phyloP scores from a whole-genome alignment of 179 eudicot species.

The Beta lomatogona region DNA sequence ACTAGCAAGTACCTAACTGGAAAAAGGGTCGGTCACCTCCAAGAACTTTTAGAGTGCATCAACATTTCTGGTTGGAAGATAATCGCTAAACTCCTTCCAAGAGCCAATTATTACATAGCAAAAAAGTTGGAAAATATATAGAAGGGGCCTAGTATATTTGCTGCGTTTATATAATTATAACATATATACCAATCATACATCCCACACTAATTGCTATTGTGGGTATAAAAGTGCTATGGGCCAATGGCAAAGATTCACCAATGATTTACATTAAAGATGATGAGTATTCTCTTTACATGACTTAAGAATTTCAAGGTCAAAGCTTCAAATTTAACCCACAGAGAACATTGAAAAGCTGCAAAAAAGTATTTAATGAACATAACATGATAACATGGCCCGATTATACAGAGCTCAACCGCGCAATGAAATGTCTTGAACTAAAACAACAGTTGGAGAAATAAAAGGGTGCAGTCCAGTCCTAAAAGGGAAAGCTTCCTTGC shows the following conservation, averaged over 20 bases:
- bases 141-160: too few species aligned
- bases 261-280: background rate
- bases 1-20: background rate
- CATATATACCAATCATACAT: background rate
- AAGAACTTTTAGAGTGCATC: background rate
- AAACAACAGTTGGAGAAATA: too few species aligned
- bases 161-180: background rate
- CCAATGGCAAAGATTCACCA: background rate
- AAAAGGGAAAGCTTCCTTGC: too few species aligned
- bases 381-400: background rate
- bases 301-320: too few species aligned
- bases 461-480: too few species aligned
- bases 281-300: too few species aligned
- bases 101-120: background rate
- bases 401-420: background rate
- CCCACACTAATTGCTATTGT: background rate
- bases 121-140: too few species aligned
- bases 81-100: background rate
- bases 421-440: background rate
- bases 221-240: background rate
- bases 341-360: background rate
- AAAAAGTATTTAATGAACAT: too few species aligned
- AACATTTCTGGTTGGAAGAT: background rate
- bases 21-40: background rate
- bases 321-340: too few species aligned